A percentile compares a stretch with the other conserved stretches of the same genome.
phyloP scores from a whole-genome alignment of 352 stramenopile species.

The Phytophthora brassicae region DNA sequence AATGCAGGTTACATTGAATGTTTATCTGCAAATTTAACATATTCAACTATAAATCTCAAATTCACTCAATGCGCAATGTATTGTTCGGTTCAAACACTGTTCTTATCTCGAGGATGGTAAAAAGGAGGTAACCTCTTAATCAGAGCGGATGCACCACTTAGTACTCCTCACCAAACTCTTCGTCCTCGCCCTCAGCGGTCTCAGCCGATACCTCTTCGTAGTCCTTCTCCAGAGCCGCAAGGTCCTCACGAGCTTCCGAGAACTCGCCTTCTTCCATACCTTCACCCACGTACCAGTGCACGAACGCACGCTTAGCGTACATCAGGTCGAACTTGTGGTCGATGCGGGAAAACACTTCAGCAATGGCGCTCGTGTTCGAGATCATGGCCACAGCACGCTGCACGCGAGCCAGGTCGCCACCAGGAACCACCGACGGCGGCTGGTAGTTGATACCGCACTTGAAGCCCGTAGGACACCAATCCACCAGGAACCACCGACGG shows the following conservation, averaged over 20 bases:
- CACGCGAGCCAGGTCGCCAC: slow-evolving; percentile 96
- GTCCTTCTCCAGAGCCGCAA: slow-evolving; percentile 83
- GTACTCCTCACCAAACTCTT: slow-evolving; percentile 93
- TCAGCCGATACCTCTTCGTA: slow-evolving; percentile 99
- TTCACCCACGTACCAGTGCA: slow-evolving; percentile 99
- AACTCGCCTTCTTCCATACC: slow-evolving; percentile 99
- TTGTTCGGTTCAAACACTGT: neutral
- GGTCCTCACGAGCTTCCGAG: slow-evolving; percentile 98
- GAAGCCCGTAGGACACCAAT: slow-evolving; percentile 97
- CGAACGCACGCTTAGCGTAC: slow-evolving; percentile 99
- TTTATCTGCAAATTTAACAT: neutral
- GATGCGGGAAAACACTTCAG: slow-evolving; percentile 97
- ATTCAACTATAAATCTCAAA: neutral
- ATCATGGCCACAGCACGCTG: slow-evolving; percentile 99
- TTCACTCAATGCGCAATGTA: neutral
- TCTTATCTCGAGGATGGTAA: neutral
- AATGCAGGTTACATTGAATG: neutral
- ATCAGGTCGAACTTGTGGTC: slow-evolving; percentile 99
- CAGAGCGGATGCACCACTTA: slow-evolving; percentile 31
- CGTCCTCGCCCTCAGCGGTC: slow-evolving; percentile 96
- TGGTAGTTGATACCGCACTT: slow-evolving; percentile 95
- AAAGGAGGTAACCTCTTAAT: neutral
- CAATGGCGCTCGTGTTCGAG: slow-evolving; percentile 98
- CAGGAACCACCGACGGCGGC: slow-evolving; percentile 95
- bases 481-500: too few relatives aligned